A percentile compares a stretch with the other conserved stretches of the same genome.
Evolutionary conservation across 106 monocot species (phyloP).

Genomic region (Dendrobium catenatum): DNA sequence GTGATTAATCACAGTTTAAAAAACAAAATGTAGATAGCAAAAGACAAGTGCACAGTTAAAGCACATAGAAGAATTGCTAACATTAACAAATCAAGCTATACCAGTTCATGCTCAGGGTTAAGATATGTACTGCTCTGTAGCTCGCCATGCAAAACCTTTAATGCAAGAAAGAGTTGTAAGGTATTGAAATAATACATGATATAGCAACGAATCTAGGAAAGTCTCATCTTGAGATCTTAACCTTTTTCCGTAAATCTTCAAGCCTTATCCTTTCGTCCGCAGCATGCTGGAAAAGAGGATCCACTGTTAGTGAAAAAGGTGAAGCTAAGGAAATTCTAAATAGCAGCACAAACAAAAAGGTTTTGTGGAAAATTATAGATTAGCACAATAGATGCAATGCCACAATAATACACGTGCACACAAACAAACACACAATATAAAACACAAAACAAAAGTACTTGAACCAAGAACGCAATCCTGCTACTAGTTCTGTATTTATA

Average conservation of each 20-base stretch:
- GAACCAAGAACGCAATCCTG: too few relatives aligned
- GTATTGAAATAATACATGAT: not conserved
- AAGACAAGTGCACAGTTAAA: not conserved
- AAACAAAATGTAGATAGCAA: not conserved
- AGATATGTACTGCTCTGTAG: conserved; percentile 44
- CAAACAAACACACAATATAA: too few relatives aligned
- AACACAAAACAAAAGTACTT: too few relatives aligned
- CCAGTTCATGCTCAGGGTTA: conserved; percentile 71
- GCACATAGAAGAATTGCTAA: conserved; percentile 1
- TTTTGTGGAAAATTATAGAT: not conserved
- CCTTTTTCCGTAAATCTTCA: conserved; percentile 90
- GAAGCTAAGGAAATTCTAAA: not conserved
- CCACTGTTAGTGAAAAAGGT: not conserved
- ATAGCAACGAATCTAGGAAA: not conserved
- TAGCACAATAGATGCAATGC: too few relatives aligned
- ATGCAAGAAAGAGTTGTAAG: conserved; percentile 9
- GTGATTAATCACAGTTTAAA: not conserved
- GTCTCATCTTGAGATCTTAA: conserved; percentile 2
- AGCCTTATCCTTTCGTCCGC: conserved; percentile 96
- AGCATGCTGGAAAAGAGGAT: conserved; percentile 65
- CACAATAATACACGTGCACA: too few relatives aligned
- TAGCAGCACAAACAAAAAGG: not conserved
- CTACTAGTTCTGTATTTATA: too few relatives aligned
- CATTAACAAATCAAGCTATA: conserved; percentile 18
- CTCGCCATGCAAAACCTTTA: conserved; percentile 79